These are phyloP conservation scores for Borealophlyctis nickersoniae DNA, from an alignment of 192 early-diverging fungal species.

Conservation along the genomic window DNA sequence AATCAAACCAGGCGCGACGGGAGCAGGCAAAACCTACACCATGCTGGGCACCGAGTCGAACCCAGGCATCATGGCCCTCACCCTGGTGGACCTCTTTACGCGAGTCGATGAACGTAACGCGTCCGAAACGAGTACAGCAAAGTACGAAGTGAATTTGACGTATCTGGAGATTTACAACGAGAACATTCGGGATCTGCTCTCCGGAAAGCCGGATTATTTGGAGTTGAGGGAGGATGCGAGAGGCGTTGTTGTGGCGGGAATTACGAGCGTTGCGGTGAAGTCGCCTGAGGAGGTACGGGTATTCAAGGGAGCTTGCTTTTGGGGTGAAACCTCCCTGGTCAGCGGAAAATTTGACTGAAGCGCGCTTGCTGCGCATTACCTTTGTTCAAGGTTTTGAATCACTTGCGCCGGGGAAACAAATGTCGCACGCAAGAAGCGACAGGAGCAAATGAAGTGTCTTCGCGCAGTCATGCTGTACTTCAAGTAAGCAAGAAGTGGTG, in stretches of 20 bases:
- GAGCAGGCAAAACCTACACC: constrained; percentile 84
- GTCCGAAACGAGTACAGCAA: neutral
- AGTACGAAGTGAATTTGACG: constrained; percentile 37
- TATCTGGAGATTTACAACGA: constrained; percentile 66
- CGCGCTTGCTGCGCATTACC: no score
- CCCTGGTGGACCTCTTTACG: constrained; percentile 64
- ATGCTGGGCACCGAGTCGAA: constrained; percentile 61
- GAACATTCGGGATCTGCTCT: constrained; percentile 58
- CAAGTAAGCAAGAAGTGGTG: constrained; percentile 60
- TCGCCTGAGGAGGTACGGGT: constrained; percentile 35
- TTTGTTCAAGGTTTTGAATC: constrained; percentile 34
- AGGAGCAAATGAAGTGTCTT: constrained; percentile 68
- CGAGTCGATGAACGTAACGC: constrained; percentile 25
- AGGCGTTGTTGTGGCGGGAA: constrained; percentile 63
- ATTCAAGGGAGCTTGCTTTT: neutral
- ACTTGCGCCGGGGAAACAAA: constrained; percentile 51
- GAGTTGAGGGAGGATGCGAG: constrained; percentile 71
- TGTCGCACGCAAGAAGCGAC: constrained; percentile 71
- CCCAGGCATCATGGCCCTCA: constrained; percentile 66
- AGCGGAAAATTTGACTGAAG: no score
- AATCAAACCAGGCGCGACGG: constrained; percentile 47
- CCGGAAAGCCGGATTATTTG: constrained; percentile 46
- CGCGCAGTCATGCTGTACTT: constrained; percentile 77
- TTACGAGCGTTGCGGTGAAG: constrained; percentile 42
- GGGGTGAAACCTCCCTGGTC: neutral